Base-by-base conservation (phyloP, 2,329 filamentous ascomycete species). In the Bisporella sp. region DNA sequence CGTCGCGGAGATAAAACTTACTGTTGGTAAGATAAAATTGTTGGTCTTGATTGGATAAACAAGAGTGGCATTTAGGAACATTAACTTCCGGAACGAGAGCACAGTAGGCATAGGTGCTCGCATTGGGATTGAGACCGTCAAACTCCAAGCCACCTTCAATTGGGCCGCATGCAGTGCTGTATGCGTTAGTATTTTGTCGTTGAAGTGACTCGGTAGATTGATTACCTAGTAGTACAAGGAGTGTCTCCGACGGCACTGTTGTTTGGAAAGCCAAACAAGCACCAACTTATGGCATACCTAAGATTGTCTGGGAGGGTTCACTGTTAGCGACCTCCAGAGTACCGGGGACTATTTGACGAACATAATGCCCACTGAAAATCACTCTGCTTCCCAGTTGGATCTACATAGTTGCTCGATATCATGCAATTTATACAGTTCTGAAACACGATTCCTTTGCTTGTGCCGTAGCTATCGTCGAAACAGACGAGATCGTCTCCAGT, bases 81-180 rank as follows among this genome's bases (percentile, higher is more conserved):
- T 71, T 64, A 7, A 58, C 57, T 1, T 68, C 58, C 2, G 68
- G 66, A 75, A 79, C 80, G 0, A 56, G 31, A 13, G 70, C 62
- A 60, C 81, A 85, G 60, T 79, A 84, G 31, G 74, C 75, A 54
- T 76, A 82, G 6, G 69, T 59, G 1, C 68, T 69, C 29, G 66
- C 65, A 11, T 70, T 64, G 1, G 71, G 64, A 0, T 75, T 72
- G 8, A 82, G 62, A 47, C 78, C 76, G 12, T 73, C 68, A 53
- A 70, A 80, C 28, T 69, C 60, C 31, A 83, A 64, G 2, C 75
- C 73, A 0, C 66, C 56, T 51, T 69, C 47, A 4, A 82, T 68
- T 0, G 70, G 69, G 1, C 65, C 75, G 56, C 81, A 84, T 3
- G 78, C 76, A 40, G 69, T 73, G 37, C 82, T 55, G 43, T 40